A percentile compares a stretch with the other conserved stretches of the same genome.
Evolutionary conservation across 1,139 yeast genomes (phyloP).

Genomic region (Pichia sp.): DNA sequence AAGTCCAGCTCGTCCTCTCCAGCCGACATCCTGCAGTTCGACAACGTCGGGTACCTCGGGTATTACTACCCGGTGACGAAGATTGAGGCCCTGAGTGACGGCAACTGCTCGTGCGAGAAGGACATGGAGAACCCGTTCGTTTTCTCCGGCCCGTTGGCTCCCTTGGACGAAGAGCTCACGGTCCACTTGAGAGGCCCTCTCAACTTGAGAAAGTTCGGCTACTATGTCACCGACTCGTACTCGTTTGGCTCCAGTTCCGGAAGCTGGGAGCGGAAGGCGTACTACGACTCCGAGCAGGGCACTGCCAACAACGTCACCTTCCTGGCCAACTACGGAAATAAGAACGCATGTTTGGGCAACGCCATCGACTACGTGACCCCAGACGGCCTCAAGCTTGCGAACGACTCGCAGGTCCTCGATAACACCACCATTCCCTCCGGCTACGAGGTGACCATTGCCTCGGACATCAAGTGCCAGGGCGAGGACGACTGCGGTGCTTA

Average conservation of each 20-base stretch:
- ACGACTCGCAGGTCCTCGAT: constrained; percentile 46
- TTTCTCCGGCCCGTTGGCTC: constrained; percentile 63
- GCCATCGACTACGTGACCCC: constrained; percentile 52
- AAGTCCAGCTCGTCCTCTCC: constrained; percentile 19
- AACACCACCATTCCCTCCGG: constrained; percentile 49
- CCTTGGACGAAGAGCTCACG: constrained; percentile 65
- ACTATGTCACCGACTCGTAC: constrained; percentile 43
- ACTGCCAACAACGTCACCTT: constrained; percentile 59
- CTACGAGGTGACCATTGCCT: constrained; percentile 57
- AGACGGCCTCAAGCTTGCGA: constrained; percentile 43
- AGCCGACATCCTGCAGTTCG: constrained; percentile 46
- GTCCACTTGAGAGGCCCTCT: constrained; percentile 81
- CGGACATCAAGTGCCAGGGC: constrained; percentile 50
- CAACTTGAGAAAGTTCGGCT: constrained; percentile 58
- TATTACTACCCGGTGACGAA: constrained; percentile 49
- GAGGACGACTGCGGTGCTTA: constrained; percentile 64
- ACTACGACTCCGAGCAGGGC: constrained; percentile 39
- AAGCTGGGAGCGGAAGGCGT: constrained; percentile 44
- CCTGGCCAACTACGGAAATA: constrained; percentile 48
- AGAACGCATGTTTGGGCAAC: constrained; percentile 58
- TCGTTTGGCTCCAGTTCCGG: constrained; percentile 33
- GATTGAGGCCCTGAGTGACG: constrained; percentile 43
- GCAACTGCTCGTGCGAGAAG: constrained; percentile 51
- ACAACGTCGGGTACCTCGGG: constrained; percentile 65
- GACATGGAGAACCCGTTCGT: constrained; percentile 36